A percentile compares a stretch with the other conserved stretches of the same genome.
Conservation (phyloP, 2,329 filamentous ascomycete genomes). For the Cordyceps tenuipes region DNA sequence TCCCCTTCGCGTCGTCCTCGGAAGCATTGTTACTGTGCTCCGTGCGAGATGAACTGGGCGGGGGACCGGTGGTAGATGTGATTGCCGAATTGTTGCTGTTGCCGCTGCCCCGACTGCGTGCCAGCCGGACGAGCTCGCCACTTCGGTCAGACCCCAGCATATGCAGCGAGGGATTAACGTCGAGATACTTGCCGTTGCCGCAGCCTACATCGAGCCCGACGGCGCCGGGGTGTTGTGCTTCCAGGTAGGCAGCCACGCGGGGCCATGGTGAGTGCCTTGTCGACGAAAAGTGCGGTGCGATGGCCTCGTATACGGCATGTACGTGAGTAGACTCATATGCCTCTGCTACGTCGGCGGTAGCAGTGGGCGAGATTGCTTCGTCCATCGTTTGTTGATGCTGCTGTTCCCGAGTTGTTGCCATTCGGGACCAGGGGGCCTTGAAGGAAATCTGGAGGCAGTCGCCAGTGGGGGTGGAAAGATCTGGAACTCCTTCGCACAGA, state of each 20-base stretch:
- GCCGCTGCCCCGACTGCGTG: constrained; percentile 24
- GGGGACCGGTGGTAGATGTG: not conserved
- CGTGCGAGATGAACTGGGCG: not conserved
- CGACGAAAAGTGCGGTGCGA: constrained; percentile 75
- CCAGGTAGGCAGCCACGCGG: constrained; percentile 72
- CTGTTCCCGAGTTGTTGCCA: not conserved
- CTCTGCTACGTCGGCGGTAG: constrained; percentile 34
- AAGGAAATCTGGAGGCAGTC: not conserved
- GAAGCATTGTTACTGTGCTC: not conserved
- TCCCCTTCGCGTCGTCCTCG: not conserved
- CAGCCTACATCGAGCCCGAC: constrained; percentile 88
- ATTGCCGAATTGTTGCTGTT: not conserved
- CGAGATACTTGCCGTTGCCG: constrained; percentile 92
- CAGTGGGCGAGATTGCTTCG: not conserved
- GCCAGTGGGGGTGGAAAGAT: not conserved
- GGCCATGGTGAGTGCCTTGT: constrained; percentile 86
- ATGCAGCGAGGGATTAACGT: constrained; percentile 67
- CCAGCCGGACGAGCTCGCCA: constrained; percentile 44
- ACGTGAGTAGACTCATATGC: constrained; percentile 81
- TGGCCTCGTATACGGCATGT: constrained; percentile 83
- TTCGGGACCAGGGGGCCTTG: not conserved
- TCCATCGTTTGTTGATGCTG: not conserved
- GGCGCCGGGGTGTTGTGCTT: constrained; percentile 55
- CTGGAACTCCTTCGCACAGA: not conserved
- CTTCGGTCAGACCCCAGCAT: constrained; percentile 82